These are phyloP conservation scores for Hanseniaspora mollemarum DNA, from an alignment of 805 yeast genomes.

Conservation along the genomic window DNA sequence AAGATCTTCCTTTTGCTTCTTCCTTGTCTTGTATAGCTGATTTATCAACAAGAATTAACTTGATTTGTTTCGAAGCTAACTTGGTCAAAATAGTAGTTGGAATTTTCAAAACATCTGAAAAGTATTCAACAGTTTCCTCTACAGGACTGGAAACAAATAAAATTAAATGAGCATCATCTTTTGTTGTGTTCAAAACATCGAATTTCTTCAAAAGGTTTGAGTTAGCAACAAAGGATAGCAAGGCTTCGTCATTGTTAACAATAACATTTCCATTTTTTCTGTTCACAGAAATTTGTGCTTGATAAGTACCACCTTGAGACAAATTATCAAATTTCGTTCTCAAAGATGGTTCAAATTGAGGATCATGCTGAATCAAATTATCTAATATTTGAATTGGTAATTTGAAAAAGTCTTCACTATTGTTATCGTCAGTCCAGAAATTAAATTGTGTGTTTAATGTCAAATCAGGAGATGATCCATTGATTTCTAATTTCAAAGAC, in stretches of 20 bases:
- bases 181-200: constrained; percentile 53
- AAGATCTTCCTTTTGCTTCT: constrained; percentile 64
- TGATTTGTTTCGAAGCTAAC: constrained; percentile 42
- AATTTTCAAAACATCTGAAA: constrained; percentile 38
- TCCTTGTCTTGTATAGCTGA: constrained; percentile 53
- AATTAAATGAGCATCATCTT: constrained; percentile 35
- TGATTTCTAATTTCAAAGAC: constrained; percentile 25
- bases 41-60: constrained; percentile 50
- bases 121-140: constrained; percentile 33
- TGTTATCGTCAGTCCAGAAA: constrained; percentile 62
- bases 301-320: constrained; percentile 62
- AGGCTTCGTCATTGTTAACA: constrained; percentile 44
- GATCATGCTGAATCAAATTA: constrained; percentile 14
- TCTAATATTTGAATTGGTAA: constrained; percentile 12
- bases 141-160: background rate
- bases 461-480: constrained; percentile 19
- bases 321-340: constrained; percentile 63
- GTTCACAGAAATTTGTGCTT: constrained; percentile 43
- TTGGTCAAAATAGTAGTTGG: constrained; percentile 43
- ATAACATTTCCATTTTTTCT: constrained; percentile 20
- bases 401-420: background rate
- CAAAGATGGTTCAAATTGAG: constrained; percentile 33
- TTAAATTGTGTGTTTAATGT: constrained; percentile 30
- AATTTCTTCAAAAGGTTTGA: constrained; percentile 41
- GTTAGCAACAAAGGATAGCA: constrained; percentile 54